Percentiles rank a stretch among this genome's conserved stretches.
Conservation (phyloP, 2,329 filamentous ascomycete species). For the Diaporthe sp. region DNA sequence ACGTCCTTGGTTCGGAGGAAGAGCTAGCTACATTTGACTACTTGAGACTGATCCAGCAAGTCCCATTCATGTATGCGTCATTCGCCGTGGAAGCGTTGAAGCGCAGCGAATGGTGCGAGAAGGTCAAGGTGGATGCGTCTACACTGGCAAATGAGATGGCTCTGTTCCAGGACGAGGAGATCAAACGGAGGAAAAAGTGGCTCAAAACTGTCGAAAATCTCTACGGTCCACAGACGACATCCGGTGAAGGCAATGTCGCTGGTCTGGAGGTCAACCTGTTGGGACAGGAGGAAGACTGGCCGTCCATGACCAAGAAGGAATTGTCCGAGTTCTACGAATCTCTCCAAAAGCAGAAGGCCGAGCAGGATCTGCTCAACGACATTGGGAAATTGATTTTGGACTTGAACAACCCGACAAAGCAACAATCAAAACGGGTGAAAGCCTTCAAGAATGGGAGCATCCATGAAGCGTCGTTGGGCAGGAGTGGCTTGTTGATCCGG, state of each 20-base stretch:
- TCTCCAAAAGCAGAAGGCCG: conserved; percentile 74
- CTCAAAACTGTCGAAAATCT: conserved; percentile 84
- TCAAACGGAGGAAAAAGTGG: conserved; percentile 90
- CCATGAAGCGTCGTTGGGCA: conserved; percentile 89
- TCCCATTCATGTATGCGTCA: conserved; percentile 91
- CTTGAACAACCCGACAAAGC: conserved; percentile 83
- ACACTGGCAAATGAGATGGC: conserved; percentile 94
- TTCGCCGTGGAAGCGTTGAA: conserved; percentile 88
- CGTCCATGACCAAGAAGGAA: conserved; percentile 79
- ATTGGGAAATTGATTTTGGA: conserved; percentile 83
- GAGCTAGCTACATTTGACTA: conserved; percentile 85
- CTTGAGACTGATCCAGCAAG: conserved; percentile 81
- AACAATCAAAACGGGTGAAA: conserved; percentile 87
- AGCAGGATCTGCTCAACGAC: conserved; percentile 76
- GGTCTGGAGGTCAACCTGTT: conserved; percentile 88
- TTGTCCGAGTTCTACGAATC: conserved; percentile 79
- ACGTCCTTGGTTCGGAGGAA: conserved; percentile 78
- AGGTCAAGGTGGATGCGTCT: conserved; percentile 88
- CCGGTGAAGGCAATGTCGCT: conserved; percentile 76
- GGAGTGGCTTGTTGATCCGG: conserved; percentile 85
- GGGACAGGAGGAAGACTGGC: conserved; percentile 86
- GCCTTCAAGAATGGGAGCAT: conserved; percentile 97
- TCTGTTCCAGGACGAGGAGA: conserved; percentile 91
- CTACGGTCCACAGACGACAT: conserved; percentile 72
- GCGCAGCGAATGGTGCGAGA: conserved; percentile 91